Conservation (phyloP, 208 protist genomes). For the Wallacemonas sp. region DNA sequence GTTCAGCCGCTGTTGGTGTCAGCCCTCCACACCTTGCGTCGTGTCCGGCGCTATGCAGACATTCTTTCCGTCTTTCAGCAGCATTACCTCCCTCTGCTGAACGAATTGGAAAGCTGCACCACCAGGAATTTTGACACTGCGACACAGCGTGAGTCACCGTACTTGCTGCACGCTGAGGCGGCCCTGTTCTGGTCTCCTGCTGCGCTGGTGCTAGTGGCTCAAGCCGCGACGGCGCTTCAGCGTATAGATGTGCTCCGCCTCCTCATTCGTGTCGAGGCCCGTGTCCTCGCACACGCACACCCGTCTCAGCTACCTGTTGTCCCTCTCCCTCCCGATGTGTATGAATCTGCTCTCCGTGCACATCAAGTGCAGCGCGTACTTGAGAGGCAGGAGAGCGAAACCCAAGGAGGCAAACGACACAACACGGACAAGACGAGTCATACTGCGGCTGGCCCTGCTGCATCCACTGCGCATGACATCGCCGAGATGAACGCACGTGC, state of each 20-base stretch:
- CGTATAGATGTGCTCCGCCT: constrained; percentile 45
- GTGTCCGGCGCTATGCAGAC: constrained; percentile 41
- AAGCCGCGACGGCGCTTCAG: constrained; percentile 50
- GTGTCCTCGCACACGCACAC: not conserved
- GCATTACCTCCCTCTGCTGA: not conserved
- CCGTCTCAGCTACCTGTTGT: not conserved
- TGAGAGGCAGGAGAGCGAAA: not conserved
- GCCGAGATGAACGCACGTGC: not conserved
- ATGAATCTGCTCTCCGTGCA: constrained; percentile 38
- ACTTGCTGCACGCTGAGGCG: not conserved
- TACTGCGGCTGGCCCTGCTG: not conserved
- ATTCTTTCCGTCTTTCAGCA: constrained; percentile 34
- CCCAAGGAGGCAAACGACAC: not conserved
- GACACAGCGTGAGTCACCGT: not conserved
- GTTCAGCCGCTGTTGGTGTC: constrained; percentile 40
- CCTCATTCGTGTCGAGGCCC: not conserved
- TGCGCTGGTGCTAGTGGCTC: constrained; percentile 48
- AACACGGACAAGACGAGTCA: not conserved
- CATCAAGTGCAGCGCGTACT: constrained; percentile 5
- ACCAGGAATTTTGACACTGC: too few species aligned
- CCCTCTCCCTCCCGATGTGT: constrained; percentile 41
- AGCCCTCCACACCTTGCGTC: constrained; percentile 49
- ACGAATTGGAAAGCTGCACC: not conserved
- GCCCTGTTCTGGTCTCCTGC: constrained; percentile 25
- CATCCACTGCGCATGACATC: not conserved